phyloP scores from a whole-genome alignment of 2,329 filamentous ascomycete genomes.

The Botrytis galanthina region DNA sequence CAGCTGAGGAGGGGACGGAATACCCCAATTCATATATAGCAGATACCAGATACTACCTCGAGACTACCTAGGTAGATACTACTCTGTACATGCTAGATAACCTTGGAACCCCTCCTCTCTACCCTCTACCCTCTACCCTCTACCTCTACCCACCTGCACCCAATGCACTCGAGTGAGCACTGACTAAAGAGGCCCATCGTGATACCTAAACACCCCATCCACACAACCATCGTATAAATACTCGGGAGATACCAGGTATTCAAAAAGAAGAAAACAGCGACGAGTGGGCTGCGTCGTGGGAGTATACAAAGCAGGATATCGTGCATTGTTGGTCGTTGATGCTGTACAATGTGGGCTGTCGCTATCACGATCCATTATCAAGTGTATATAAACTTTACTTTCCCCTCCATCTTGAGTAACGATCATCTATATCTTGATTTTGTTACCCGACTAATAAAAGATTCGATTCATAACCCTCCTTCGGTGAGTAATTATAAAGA shows the following conservation, averaged over 20 bases:
- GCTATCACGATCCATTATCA: background rate
- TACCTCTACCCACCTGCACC: background rate
- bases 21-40: background rate
- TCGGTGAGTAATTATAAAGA: background rate
- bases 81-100: too few relatives aligned
- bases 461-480: background rate
- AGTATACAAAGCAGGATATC: background rate
- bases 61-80: background rate
- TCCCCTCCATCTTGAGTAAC: conserved; percentile 11
- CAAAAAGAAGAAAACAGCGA: background rate
- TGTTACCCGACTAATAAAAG: background rate
- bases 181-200: background rate
- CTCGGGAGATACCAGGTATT: too few relatives aligned
- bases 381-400: conserved; percentile 4
- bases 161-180: background rate
- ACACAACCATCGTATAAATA: background rate
- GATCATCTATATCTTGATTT: background rate
- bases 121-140: background rate
- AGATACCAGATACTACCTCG: too few relatives aligned
- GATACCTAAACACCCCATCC: background rate
- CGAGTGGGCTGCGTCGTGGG: background rate
- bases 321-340: background rate
- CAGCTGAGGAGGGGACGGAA: background rate
- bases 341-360: background rate
- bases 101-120: background rate